Conservation (phyloP, 176 grass and related monocot genomes). For the Zoysia pacifica region DNA sequence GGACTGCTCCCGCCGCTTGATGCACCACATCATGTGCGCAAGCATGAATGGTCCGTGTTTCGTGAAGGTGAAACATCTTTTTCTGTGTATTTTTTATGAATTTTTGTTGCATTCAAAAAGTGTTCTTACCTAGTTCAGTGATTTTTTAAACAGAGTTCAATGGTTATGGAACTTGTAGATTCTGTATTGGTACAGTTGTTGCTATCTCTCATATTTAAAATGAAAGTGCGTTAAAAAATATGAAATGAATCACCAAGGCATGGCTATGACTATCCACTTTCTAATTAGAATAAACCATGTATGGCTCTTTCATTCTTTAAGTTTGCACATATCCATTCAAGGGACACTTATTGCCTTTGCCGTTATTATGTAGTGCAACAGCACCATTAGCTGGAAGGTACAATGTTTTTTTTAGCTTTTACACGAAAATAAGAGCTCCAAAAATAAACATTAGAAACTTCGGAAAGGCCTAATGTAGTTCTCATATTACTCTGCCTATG, state of each 20-base stretch:
- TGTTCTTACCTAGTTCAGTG: neutral
- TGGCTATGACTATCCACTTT: neutral
- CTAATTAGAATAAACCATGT: neutral
- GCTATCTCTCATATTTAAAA: neutral
- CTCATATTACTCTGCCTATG: neutral
- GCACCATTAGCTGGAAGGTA: neutral
- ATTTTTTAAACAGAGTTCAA: neutral
- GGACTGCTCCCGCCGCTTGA: constrained; percentile 93
- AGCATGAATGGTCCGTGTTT: constrained; percentile 89
- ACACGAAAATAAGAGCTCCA: neutral
- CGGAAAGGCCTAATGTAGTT: neutral
- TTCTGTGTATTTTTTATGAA: neutral
- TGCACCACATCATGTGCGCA: constrained; percentile 89
- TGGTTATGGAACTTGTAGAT: neutral
- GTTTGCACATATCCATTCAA: neutral
- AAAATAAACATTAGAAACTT: neutral
- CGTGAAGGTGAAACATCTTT: constrained; percentile 74
- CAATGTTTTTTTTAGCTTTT: neutral
- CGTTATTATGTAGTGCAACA: neutral
- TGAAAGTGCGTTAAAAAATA: neutral
- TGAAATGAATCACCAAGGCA: neutral
- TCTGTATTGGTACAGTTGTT: neutral
- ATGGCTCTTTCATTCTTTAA: neutral
- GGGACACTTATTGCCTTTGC: neutral
- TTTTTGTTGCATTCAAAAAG: neutral